Evolutionary conservation across 768 basidiomycete species (phyloP).

Genomic region (Lentinula raphanica): DNA sequence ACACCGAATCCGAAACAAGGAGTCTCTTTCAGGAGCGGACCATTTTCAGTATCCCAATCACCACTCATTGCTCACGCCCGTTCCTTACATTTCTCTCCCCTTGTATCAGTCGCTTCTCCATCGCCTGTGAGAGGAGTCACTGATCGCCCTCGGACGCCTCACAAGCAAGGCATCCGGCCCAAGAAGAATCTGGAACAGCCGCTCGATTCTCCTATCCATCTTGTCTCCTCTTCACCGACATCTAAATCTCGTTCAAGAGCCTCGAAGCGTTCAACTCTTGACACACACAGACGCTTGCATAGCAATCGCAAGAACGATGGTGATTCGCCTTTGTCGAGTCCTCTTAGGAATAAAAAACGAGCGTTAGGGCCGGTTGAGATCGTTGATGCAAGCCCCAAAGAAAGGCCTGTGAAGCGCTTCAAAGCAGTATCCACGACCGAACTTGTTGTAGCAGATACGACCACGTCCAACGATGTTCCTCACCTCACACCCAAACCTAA

Average conservation of each 20-base stretch:
- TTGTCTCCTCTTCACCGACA: not conserved
- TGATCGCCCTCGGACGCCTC: not conserved
- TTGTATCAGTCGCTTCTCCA: not conserved
- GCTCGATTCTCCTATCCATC: slow-evolving; percentile 1
- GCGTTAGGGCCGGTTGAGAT: not conserved
- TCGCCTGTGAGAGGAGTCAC: not conserved
- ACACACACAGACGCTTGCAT: not conserved
- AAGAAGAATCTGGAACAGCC: not conserved
- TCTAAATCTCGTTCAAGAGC: not conserved
- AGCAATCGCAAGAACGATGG: not conserved
- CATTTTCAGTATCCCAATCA: not conserved
- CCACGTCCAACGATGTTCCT: not conserved
- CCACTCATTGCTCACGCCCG: not conserved
- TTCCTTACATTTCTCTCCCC: slow-evolving; percentile 1
- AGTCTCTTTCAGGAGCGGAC: not conserved
- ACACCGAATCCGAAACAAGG: not conserved
- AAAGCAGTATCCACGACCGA: not conserved
- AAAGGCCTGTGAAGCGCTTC: not conserved
- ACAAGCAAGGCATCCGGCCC: not conserved
- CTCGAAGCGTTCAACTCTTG: not conserved
- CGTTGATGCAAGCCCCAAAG: not conserved
- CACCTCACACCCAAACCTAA: not conserved
- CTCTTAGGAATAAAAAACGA: not conserved
- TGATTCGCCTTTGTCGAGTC: not conserved
- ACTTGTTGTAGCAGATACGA: too few species aligned